Conservation (phyloP, 495 filamentous ascomycete genomes). For the Xylona heveae region DNA sequence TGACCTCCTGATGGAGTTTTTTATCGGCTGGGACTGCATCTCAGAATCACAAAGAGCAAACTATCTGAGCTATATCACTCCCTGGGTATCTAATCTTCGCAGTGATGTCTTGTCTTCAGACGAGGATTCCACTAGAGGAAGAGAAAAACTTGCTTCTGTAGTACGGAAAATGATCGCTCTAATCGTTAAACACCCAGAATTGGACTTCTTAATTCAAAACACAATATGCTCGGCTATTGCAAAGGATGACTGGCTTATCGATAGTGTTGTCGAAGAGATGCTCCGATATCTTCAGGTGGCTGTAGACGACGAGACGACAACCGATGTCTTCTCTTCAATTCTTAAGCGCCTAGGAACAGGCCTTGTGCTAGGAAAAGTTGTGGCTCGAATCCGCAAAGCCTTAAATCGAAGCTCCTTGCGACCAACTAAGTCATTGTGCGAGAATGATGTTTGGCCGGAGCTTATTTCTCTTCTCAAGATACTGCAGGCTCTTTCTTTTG, state of each 20-base stretch:
- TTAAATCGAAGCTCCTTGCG: conserved; percentile 39
- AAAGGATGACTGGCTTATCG: conserved; percentile 35
- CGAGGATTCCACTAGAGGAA: conserved; percentile 33
- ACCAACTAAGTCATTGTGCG: conserved; percentile 34
- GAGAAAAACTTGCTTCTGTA: conserved; percentile 35
- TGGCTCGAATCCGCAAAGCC: conserved; percentile 37
- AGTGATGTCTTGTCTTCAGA: conserved; percentile 32
- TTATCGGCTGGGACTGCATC: conserved; percentile 46
- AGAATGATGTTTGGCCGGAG: conserved; percentile 42
- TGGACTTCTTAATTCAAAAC: conserved; percentile 35
- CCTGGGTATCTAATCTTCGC: conserved; percentile 36
- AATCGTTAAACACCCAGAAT: conserved; percentile 28
- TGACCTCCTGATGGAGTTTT: conserved; percentile 46
- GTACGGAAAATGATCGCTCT: conserved; percentile 42
- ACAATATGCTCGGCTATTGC: conserved; percentile 38
- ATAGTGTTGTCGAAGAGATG: conserved; percentile 42
- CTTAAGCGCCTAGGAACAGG: conserved; percentile 36
- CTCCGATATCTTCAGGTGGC: conserved; percentile 33
- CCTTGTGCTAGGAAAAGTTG: conserved; percentile 36
- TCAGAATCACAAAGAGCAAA: conserved; percentile 37
- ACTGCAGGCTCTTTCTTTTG: conserved; percentile 40
- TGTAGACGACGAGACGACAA: conserved; percentile 32
- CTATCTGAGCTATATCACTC: conserved; percentile 43
- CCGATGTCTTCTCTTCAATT: conserved; percentile 36
- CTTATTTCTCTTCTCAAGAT: conserved; percentile 40